These are phyloP conservation scores for Penicillium frequentans DNA, from an alignment of 2,329 filamentous ascomycete species.

Conservation along the genomic window DNA sequence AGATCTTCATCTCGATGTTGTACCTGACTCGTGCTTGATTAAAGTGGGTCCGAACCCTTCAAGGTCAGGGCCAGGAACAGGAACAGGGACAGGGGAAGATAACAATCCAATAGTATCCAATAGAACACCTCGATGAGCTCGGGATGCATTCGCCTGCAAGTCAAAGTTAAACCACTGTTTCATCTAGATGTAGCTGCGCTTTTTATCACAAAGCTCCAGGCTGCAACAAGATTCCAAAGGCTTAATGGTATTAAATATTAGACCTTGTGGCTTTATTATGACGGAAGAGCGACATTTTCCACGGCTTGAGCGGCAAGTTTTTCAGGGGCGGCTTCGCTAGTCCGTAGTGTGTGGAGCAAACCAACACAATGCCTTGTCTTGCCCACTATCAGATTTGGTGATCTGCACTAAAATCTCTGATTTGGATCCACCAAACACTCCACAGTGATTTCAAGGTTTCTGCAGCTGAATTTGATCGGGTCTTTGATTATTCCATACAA, in stretches of 20 bases:
- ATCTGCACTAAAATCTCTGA: background rate
- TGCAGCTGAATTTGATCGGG: constrained; percentile 1
- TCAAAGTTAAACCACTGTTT: background rate
- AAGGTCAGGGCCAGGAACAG: background rate
- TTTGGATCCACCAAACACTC: background rate
- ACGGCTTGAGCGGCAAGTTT: background rate
- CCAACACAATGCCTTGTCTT: background rate
- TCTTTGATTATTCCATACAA: background rate
- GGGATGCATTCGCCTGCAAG: background rate
- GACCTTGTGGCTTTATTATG: too few relatives aligned
- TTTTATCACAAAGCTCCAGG: too few relatives aligned
- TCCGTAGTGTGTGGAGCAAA: background rate
- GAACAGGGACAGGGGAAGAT: background rate
- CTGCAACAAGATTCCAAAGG: too few relatives aligned
- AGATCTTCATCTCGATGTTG: background rate
- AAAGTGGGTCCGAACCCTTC: background rate
- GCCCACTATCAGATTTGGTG: background rate
- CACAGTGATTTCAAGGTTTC: background rate
- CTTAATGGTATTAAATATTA: too few relatives aligned
- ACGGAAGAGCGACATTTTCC: background rate
- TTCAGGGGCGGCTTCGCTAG: background rate
- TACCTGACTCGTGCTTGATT: background rate
- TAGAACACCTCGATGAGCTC: background rate
- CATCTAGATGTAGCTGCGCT: too few relatives aligned
- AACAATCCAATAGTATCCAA: background rate